Percentiles rank a stretch among this genome's conserved stretches.
phyloP scores from a whole-genome alignment of 352 stramenopile genomes.

The Aphanomyces cochlioides region DNA sequence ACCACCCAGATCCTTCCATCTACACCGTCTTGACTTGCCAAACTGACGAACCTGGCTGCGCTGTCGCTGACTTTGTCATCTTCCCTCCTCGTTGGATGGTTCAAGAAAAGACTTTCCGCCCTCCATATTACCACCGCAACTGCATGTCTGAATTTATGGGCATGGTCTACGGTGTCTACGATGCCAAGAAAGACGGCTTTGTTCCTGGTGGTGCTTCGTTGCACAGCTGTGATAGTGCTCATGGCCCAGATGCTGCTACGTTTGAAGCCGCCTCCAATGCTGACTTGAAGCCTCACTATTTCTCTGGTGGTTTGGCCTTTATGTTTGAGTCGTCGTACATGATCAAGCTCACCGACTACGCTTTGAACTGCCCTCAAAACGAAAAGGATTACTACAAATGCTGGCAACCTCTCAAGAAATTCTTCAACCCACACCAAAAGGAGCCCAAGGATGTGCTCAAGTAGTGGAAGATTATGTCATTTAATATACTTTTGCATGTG shows the following conservation, averaged over 20 bases:
- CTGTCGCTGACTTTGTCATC: conserved; percentile 96
- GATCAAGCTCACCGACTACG: conserved; percentile 86
- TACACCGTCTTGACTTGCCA: conserved; percentile 96
- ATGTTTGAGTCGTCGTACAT: conserved; percentile 97
- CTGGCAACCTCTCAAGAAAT: conserved; percentile 90
- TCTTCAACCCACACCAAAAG: conserved; percentile 61
- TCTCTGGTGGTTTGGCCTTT: conserved; percentile 92
- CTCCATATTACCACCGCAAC: conserved; percentile 95
- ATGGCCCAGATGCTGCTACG: conserved; percentile 91
- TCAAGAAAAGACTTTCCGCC: conserved; percentile 91
- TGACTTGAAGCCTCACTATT: conserved; percentile 83
- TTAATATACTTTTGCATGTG: too few species aligned
- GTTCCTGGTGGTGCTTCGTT: conserved; percentile 89
- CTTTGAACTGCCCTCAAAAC: conserved; percentile 80
- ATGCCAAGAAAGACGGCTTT: conserved; percentile 93
- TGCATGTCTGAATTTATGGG: conserved; percentile 98
- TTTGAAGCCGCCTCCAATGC: conserved; percentile 87
- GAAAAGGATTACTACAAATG: conserved; percentile 91
- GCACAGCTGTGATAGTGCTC: conserved; percentile 84
- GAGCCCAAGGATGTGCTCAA: conserved; percentile 14
- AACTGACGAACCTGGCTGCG: conserved; percentile 89
- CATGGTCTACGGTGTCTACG: conserved; percentile 94
- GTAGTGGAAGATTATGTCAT: too few species aligned
- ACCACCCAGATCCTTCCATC: conserved; percentile 96
- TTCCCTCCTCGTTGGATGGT: conserved; percentile 96